Conservation (phyloP, 2,329 filamentous ascomycete species). For the Capronia epimyces region DNA sequence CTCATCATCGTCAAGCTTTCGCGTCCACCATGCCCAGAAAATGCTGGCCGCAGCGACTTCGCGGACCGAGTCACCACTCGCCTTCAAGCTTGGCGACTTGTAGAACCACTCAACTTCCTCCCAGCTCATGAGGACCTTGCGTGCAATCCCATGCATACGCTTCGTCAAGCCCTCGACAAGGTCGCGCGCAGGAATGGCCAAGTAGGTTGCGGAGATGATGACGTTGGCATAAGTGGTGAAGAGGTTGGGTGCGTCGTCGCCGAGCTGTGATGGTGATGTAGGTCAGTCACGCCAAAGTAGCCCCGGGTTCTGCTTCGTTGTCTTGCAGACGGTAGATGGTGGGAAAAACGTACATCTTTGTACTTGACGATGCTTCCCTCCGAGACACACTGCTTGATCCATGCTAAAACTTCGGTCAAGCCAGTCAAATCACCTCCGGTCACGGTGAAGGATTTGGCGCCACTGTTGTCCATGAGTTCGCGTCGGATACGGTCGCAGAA, state of each 20-base stretch:
- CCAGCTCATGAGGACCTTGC: constrained; percentile 20
- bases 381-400: constrained; percentile 20
- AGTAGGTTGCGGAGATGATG: constrained; percentile 15
- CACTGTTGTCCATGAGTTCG: constrained; percentile 20
- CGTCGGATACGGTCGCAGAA: constrained; percentile 23
- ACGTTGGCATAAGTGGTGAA: constrained; percentile 19
- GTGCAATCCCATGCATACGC: constrained; percentile 17
- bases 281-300: not conserved
- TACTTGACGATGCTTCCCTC: constrained; percentile 18
- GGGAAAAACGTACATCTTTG: constrained; percentile 9
- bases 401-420: constrained; percentile 17
- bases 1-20: constrained; percentile 17
- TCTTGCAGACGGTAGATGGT: not conserved
- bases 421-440: constrained; percentile 14
- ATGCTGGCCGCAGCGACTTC: constrained; percentile 19
- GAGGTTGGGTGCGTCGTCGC: constrained; percentile 11
- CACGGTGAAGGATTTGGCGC: constrained; percentile 23
- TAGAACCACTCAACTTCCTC: constrained; percentile 24
- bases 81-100: constrained; percentile 9
- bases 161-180: constrained; percentile 19
- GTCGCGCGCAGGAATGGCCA: constrained; percentile 22
- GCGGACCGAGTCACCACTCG: constrained; percentile 11
- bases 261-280: constrained; percentile 8
- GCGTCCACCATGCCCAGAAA: constrained; percentile 24
- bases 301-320: not conserved